Conservation (phyloP, 2,329 filamentous ascomycete genomes). For the Hymenoscyphus fructigenus region DNA sequence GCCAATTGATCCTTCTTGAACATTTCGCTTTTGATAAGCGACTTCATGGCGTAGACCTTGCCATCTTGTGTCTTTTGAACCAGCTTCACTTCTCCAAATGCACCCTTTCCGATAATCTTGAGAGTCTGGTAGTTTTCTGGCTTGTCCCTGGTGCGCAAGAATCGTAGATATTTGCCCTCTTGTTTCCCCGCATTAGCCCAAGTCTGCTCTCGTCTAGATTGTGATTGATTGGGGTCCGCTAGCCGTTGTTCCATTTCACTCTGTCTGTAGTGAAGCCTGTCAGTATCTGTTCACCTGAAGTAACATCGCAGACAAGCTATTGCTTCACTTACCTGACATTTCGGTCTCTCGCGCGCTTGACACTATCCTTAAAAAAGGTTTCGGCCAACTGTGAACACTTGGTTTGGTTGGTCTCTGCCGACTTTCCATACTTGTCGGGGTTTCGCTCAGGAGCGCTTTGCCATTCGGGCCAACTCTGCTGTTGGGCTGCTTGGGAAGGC, state of each 20-base stretch:
- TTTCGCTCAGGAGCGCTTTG: conserved; percentile 77
- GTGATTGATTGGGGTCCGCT: conserved; percentile 70
- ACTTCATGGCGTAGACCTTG: conserved; percentile 98
- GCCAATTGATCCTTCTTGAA: conserved; percentile 98
- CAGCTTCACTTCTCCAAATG: conserved; percentile 96
- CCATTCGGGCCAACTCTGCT: conserved; percentile 65
- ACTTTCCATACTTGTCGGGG: conserved; percentile 71
- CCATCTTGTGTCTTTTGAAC: conserved; percentile 95
- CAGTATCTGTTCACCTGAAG: not conserved
- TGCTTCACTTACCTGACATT: conserved; percentile 74
- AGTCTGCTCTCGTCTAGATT: conserved; percentile 78
- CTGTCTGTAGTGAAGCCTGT: conserved; percentile 56
- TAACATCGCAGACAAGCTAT: not conserved
- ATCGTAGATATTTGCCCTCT: conserved; percentile 89
- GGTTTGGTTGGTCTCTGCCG: conserved; percentile 68
- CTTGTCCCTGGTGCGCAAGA: conserved; percentile 88
- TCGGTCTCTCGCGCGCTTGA: conserved; percentile 89
- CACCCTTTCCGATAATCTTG: conserved; percentile 98
- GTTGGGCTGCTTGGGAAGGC: conserved; percentile 56
- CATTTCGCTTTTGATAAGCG: conserved; percentile 98
- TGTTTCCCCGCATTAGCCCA: conserved; percentile 82
- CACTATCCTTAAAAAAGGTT: conserved; percentile 98
- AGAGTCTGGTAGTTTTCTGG: conserved; percentile 93
- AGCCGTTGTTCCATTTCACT: conserved; percentile 89
- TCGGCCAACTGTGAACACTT: conserved; percentile 70